Conservation (phyloP, 2,329 filamentous ascomycete genomes). For the Elsinoe necatrix region DNA sequence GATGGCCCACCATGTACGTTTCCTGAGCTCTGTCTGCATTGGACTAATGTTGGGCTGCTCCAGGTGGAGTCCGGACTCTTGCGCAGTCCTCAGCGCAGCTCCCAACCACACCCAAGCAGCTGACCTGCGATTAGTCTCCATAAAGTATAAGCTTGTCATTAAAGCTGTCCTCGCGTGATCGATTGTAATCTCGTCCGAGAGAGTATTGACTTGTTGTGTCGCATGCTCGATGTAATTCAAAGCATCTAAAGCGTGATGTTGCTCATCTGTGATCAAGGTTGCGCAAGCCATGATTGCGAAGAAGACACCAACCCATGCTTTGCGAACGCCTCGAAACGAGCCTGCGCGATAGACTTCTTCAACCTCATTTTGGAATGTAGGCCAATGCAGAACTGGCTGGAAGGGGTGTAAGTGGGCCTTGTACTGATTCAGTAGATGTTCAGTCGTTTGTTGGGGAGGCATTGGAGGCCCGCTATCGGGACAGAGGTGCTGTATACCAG, state of each 20-base stretch:
- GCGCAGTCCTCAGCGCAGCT: constrained; percentile 66
- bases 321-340: constrained; percentile 51
- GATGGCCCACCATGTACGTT: constrained; percentile 86
- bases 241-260: constrained; percentile 54
- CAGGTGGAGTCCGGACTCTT: constrained; percentile 72
- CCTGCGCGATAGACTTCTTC: constrained; percentile 65
- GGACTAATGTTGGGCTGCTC: constrained; percentile 65
- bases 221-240: constrained; percentile 1
- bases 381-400: constrained; percentile 83
- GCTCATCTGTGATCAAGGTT: constrained; percentile 58
- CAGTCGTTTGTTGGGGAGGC: constrained; percentile 60
- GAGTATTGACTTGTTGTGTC: constrained; percentile 59
- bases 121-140: constrained; percentile 78
- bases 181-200: constrained; percentile 67
- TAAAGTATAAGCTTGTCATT: constrained; percentile 68
- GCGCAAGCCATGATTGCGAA: constrained; percentile 79
- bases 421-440: constrained; percentile 68
- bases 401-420: constrained; percentile 67
- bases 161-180: constrained; percentile 67
- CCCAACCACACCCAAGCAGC: constrained; percentile 82
- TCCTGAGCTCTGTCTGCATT: constrained; percentile 76
- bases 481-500: constrained; percentile 36
- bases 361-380: constrained; percentile 66
- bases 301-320: constrained; percentile 69
- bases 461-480: constrained; percentile 43